These are phyloP conservation scores for Fusarium sp. DNA, from an alignment of 2,329 filamentous ascomycete genomes.

Conservation along the genomic window DNA sequence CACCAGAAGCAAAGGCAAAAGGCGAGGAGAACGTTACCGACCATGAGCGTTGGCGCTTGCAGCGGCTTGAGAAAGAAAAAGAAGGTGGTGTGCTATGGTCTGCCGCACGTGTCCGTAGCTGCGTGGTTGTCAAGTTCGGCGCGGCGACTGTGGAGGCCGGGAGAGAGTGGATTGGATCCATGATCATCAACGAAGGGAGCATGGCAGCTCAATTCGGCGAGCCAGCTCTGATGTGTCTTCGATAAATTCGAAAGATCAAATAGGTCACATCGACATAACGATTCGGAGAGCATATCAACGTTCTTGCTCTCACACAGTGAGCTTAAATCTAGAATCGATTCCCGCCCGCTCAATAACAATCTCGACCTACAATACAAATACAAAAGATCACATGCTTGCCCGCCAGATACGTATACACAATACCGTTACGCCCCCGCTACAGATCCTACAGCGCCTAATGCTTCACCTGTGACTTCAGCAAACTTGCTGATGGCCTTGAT, in stretches of 20 bases:
- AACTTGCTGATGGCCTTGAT: constrained; percentile 9
- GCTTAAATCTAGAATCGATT: not conserved
- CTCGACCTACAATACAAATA: not conserved
- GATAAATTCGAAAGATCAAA: constrained; percentile 53
- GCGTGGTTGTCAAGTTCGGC: constrained; percentile 93
- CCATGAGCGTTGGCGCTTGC: constrained; percentile 68
- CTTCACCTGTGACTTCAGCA: not conserved
- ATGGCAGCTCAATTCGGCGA: constrained; percentile 82
- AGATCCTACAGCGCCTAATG: not conserved
- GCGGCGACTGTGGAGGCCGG: constrained; percentile 86
- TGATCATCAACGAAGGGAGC: constrained; percentile 83
- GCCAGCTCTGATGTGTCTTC: constrained; percentile 83
- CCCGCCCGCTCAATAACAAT: not conserved
- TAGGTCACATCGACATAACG: not conserved
- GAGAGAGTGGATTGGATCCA: constrained; percentile 82
- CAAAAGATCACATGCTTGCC: not conserved
- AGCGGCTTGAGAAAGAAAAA: constrained; percentile 72
- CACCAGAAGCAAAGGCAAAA: constrained; percentile 63
- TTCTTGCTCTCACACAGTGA: not conserved
- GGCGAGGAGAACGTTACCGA: constrained; percentile 57
- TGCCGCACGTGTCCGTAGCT: constrained; percentile 83
- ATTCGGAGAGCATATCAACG: not conserved
- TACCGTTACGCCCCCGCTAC: not conserved
- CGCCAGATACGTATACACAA: not conserved
- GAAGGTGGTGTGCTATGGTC: constrained; percentile 82